Percentiles rank a stretch among this genome's conserved stretches.
Conservation (phyloP, 352 stramenopile genomes). For the Albugo candida region DNA sequence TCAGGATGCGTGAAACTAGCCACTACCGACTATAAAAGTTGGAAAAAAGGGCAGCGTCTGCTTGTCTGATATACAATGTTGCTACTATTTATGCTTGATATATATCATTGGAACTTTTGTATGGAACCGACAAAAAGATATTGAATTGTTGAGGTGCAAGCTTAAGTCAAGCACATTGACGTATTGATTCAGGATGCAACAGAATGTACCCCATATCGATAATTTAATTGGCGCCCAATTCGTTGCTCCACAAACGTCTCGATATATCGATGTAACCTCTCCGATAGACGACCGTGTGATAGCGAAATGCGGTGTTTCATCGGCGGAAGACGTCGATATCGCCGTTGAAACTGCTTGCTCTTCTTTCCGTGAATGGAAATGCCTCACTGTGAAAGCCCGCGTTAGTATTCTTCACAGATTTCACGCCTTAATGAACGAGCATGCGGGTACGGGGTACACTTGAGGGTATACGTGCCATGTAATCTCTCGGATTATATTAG, state of each 20-base stretch:
- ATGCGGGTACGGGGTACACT: slow-evolving; percentile 29
- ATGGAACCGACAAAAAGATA: too few relatives aligned
- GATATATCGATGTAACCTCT: slow-evolving; percentile 47
- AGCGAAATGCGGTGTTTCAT: slow-evolving; percentile 67
- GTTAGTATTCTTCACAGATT: slow-evolving; percentile 94
- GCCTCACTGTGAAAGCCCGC: slow-evolving; percentile 86
- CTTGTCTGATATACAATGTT: too few relatives aligned
- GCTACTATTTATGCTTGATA: too few relatives aligned
- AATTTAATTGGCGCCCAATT: slow-evolving; percentile 59
- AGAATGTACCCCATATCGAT: slow-evolving; percentile 3
- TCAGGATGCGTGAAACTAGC: too few relatives aligned
- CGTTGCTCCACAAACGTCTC: slow-evolving; percentile 13
- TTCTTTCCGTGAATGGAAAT: slow-evolving; percentile 82
- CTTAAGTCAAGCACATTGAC: too few relatives aligned
- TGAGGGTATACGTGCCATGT: background rate
- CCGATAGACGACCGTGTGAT: slow-evolving; percentile 46
- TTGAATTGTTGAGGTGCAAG: too few relatives aligned
- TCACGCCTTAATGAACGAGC: slow-evolving; percentile 78
- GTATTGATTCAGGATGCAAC: too few relatives aligned
- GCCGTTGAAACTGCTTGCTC: slow-evolving; percentile 59
- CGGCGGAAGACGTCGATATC: slow-evolving; percentile 52
- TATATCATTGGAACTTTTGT: too few relatives aligned
- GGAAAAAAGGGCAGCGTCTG: too few relatives aligned
- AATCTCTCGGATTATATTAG: slow-evolving; percentile 8
- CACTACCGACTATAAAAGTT: too few relatives aligned